Conservation (phyloP, 83 land plant genomes). For the Larix sibirica region DNA sequence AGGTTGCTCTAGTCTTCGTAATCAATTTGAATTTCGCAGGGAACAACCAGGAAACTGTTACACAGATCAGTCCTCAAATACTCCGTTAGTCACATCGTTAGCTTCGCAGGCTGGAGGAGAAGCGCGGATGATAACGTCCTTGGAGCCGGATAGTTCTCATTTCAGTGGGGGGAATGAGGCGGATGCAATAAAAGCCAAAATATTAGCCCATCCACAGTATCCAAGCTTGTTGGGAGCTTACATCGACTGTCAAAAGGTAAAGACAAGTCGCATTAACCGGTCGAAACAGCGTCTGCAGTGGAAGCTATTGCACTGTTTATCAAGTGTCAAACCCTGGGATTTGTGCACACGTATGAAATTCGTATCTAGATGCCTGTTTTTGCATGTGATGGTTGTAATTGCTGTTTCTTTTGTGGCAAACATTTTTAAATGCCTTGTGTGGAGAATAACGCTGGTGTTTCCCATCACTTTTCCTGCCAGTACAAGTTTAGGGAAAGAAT, state of each 20-base stretch:
- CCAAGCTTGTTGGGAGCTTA: slow-evolving; percentile 58
- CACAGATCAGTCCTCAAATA: not conserved
- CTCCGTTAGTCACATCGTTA: not conserved
- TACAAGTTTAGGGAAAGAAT: too few relatives aligned
- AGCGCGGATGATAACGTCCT: not conserved
- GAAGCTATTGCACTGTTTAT: too few relatives aligned
- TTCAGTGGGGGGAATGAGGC: not conserved
- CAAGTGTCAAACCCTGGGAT: not conserved
- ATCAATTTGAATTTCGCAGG: not conserved
- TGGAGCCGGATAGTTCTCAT: not conserved
- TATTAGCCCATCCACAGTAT: slow-evolving; percentile 72
- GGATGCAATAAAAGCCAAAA: slow-evolving; percentile 70
- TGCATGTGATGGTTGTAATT: not conserved
- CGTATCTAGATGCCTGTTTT: not conserved
- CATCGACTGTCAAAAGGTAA: slow-evolving; percentile 68
- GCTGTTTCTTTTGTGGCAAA: not conserved
- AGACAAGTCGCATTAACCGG: too few relatives aligned
- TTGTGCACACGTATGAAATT: not conserved
- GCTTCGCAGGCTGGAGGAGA: not conserved
- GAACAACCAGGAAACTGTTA: too few relatives aligned
- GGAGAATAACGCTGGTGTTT: not conserved
- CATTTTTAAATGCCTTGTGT: not conserved
- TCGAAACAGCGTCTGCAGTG: not conserved
- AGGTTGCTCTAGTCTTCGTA: too few relatives aligned
- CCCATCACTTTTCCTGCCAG: not conserved